Base-by-base conservation (phyloP, 73 alveolate genomes). In the Paramecium pentaurelia region DNA sequence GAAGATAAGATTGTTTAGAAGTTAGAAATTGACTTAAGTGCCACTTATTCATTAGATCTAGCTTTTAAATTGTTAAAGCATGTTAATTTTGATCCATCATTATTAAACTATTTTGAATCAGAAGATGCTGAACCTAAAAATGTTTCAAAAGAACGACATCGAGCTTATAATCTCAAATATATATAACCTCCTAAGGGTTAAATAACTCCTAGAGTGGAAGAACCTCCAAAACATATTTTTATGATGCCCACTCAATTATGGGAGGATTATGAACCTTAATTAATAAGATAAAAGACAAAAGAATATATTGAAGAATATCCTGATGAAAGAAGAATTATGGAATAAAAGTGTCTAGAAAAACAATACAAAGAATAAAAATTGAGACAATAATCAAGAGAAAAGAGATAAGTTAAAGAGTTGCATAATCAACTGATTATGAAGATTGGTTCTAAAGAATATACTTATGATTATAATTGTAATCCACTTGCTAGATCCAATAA, bases 391-490 rank as follows among this genome's bases (percentile, higher is more conserved):
- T 64, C 84, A 0, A 64, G 16, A 14, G 84, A 64, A 9, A 64
- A 64, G 28, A 7, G 84, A 32, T 28, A 12, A 11, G 28, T 64
- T 51, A 64, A 64, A 64, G 84, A 64, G 47, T 64, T 28, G 28
- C 28, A 64, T 64, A 64, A 28, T 32, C 28, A 51, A 64, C 28
- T 64, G 47, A 64, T 64, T 28, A 32, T 32, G 47, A 28, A 28
- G 12, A 64, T 64, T 12, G 84, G 58, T 12, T 25, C 47, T 5
- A 80, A 80, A 28, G 91, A 80, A 45, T 80, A 45, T 18, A 80
- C 91, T 11, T 80, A 45, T 28, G 91, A 80, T 27, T 80, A 80
- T 16, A 47, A 80, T 49, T 80, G 91, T 45, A 45, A 80, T 32
- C 91, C 91, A 11, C 10, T 80, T 45, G 73, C 58, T 14, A 45